Percentiles rank a stretch among this genome's conserved stretches.
These are phyloP conservation scores for Heimioporus sp. DNA, from an alignment of 768 basidiomycete genomes.

Conservation along the genomic window DNA sequence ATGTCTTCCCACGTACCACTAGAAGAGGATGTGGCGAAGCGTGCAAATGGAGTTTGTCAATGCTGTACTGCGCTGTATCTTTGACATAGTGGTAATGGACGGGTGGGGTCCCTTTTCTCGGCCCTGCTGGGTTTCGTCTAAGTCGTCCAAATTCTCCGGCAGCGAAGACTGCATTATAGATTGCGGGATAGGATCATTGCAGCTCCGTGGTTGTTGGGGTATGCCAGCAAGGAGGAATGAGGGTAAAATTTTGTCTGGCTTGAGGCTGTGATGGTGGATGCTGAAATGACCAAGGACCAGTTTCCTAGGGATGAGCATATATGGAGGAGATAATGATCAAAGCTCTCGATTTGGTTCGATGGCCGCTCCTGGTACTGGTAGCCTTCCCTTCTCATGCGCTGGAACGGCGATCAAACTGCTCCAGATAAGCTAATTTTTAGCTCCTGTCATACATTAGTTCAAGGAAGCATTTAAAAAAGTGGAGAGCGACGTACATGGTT, in stretches of 20 bases:
- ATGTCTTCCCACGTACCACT: conserved; percentile 1
- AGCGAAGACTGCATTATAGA: not conserved
- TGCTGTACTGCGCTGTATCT: not conserved
- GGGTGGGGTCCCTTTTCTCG: not conserved
- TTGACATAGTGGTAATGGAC: conserved; percentile 1
- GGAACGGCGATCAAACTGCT: conserved; percentile 5
- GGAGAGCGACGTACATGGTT: not conserved
- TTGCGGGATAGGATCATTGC: not conserved
- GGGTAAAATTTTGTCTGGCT: conserved; percentile 51
- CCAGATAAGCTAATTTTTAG: not conserved
- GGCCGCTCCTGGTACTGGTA: not conserved
- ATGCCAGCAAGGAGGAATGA: conserved; percentile 44
- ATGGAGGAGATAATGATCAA: not conserved
- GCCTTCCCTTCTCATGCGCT: not conserved
- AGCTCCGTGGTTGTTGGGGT: not conserved
- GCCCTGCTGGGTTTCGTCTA: not conserved
- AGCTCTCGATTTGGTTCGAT: conserved; percentile 3
- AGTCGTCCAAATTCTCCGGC: not conserved
- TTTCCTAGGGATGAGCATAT: conserved; percentile 34
- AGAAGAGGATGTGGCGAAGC: conserved; percentile 1
- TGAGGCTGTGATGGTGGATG: conserved; percentile 46
- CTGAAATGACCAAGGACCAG: conserved; percentile 39
- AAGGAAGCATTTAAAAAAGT: not conserved
- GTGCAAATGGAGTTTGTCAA: not conserved
- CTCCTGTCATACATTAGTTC: conserved; percentile 1